Base-by-base conservation (phyloP, 139 green algal genomes). In the Tetratostichococcus sp. region DNA sequence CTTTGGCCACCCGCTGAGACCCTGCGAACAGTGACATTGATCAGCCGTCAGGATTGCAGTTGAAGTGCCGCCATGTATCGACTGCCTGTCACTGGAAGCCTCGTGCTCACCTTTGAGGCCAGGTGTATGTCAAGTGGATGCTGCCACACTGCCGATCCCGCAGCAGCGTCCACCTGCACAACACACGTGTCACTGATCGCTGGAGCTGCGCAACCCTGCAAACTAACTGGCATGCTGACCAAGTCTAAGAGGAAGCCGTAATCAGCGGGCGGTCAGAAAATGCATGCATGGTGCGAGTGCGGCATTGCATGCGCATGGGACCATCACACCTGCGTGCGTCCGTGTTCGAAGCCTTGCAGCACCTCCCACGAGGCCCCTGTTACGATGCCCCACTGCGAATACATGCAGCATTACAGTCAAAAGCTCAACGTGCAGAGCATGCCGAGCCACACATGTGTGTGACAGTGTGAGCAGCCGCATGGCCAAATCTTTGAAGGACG, bases 111-210 rank as follows among this genome's bases (percentile, higher is more conserved):
- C 67, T 85, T 84, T 73, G 80, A 89, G 0, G 79, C 65, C 65
- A 89, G 93, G 81, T 95, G 91, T 3, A 92, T 62, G 77, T 94
- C 89, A 1, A 95, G 26, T 1, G 91, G 91, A 75, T 95, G 91
- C 4, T 84, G 59, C 89, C 89, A 94, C 4, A 92, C 81, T 28
- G 88, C 86, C 11, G 50, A 62, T 8, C 50, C 50, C 2, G 50
- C 19, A n/a, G 50, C 50, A 17, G 50, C 11, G 26, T 62, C 50
- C 50, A 62, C 19, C 50, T 62, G 19, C 17, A 62, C 50, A 62
- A 21, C 11, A 50, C 8, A 6, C 11, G 39, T 50, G 39, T 50
- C 39, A 50, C n/a, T n/a, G n/a, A n/a, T n/a, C n/a, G n/a, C n/a
- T n/a, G n/a, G n/a, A n/a, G n/a, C n/a, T n/a, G n/a, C n/a, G n/a